Evolutionary conservation across 441 rosid species (phyloP), one percentile per base, ranked within the genome.

Genomic region (Daphne laureola): DNA sequence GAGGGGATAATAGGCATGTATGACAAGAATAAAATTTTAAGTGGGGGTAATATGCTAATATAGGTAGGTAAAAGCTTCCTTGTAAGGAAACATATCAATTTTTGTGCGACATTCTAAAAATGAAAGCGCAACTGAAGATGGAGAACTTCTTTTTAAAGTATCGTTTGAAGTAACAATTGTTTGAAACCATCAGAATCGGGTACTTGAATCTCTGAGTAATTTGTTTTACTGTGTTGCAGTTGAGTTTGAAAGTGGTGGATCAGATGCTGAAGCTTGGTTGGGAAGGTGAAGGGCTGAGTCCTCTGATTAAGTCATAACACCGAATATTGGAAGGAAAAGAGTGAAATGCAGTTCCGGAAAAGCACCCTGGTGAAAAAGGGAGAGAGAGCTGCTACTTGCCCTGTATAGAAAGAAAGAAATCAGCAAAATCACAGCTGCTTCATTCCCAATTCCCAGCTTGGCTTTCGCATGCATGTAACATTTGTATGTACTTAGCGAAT

Each of bases 181-280:
- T 31, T 31, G 38, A 31, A 31, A 31, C 9, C 38, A 31, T 31
- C 38, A 7, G 38, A 31, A 31, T 31, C 38, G 11, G 38, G 38
- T 6, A 11, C 38, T 7, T 31, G 25, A 21, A 21, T 21, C 25
- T 21, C 25, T n/a, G 38, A 31, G 11, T 31, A 31, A 31, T 31
- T 4, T 31, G 38, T 7, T 31, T 31, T 0, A 43, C 23, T 51
- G 56, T 31, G 42, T 50, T 76, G 75, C 87, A 94, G 99, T 81
- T 87, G 79, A 94, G 99, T 77, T 74, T 86, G 74, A 86, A 83
- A 78, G 90, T 86, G 45, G 96, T 90, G 66, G 98, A 94, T 73
- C 98, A 86, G 47, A 94, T 87, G 99, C 84, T 94, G 35, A 90
- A 87, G 79, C 98, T 87, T 60, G 96, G 99, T 12, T 90, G 96